A percentile compares a stretch with the other conserved stretches of the same genome.
Conservation (phyloP, 441 rosid species). For the Croton setiger region DNA sequence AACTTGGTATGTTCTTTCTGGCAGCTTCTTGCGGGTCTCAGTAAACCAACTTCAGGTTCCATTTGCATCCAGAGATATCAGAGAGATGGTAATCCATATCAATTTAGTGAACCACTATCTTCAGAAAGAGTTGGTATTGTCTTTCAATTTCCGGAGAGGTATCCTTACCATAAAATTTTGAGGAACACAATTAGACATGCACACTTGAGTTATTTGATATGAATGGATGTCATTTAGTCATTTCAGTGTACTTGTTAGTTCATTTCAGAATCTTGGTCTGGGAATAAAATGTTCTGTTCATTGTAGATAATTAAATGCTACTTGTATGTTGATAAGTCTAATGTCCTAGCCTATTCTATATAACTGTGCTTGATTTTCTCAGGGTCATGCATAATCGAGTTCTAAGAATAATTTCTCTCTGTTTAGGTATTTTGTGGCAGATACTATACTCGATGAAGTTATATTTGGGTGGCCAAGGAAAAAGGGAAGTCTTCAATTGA, state of each 20-base stretch:
- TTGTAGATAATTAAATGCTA: background rate
- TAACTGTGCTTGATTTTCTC: background rate
- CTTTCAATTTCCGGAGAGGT: constrained; percentile 73
- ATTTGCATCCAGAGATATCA: constrained; percentile 64
- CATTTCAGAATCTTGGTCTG: background rate
- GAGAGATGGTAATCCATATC: constrained; percentile 46
- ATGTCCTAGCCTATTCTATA: background rate
- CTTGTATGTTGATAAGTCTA: background rate
- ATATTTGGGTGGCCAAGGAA: constrained; percentile 92
- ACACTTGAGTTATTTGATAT: too few species aligned
- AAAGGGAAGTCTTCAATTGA: constrained; percentile 54
- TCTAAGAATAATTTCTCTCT: constrained; percentile 12
- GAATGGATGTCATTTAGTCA: too few species aligned
- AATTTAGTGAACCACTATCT: constrained; percentile 38
- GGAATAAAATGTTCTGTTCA: background rate
- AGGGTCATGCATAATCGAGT: constrained; percentile 5
- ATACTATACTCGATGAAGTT: constrained; percentile 79
- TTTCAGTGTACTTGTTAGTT: too few species aligned
- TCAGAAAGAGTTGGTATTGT: constrained; percentile 86
- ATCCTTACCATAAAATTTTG: background rate
- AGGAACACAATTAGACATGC: too few species aligned
- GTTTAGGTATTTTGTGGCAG: constrained; percentile 77
- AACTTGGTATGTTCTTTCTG: background rate
- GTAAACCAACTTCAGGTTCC: constrained; percentile 82
- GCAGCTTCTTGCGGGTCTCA: constrained; percentile 90